These are phyloP conservation scores for Pseudozyma pruni DNA, from an alignment of 1,284 basidiomycete genomes.

Conservation along the genomic window DNA sequence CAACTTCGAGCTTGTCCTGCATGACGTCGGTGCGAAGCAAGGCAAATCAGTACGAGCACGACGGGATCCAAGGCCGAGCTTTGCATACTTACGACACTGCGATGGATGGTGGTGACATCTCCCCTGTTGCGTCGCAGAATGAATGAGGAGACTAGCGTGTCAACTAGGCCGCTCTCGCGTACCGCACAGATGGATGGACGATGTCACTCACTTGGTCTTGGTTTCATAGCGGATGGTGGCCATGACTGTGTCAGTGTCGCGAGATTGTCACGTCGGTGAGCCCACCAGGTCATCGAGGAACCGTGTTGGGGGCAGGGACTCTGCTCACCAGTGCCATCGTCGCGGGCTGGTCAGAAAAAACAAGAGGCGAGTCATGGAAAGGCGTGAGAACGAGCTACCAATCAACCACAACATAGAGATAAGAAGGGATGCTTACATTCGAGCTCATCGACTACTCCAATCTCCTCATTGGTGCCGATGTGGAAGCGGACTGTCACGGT, in stretches of 20 bases:
- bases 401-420: neutral
- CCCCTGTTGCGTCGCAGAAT: conserved; percentile 2
- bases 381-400: too few relatives aligned
- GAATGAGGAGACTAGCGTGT: too few relatives aligned
- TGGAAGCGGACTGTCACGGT: conserved; percentile 22
- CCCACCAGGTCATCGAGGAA: too few relatives aligned
- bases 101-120: conserved; percentile 9
- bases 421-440: conserved; percentile 14
- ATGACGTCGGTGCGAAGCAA: too few relatives aligned
- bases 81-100: conserved; percentile 22
- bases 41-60: neutral
- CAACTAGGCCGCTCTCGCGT: too few relatives aligned
- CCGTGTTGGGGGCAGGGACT: neutral
- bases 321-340: conserved; percentile 18
- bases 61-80: neutral
- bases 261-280: neutral
- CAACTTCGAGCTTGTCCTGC: conserved; percentile 17
- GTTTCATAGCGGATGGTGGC: conserved; percentile 26
- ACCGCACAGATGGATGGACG: too few relatives aligned
- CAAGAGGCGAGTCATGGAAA: neutral
- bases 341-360: conserved; percentile 9
- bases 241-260: conserved; percentile 14
- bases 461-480: conserved; percentile 33
- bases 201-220: conserved; percentile 14
- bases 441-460: conserved; percentile 25